Conservation (phyloP, 2,329 filamentous ascomycete species). For the Trichoderma arundinaceum region DNA sequence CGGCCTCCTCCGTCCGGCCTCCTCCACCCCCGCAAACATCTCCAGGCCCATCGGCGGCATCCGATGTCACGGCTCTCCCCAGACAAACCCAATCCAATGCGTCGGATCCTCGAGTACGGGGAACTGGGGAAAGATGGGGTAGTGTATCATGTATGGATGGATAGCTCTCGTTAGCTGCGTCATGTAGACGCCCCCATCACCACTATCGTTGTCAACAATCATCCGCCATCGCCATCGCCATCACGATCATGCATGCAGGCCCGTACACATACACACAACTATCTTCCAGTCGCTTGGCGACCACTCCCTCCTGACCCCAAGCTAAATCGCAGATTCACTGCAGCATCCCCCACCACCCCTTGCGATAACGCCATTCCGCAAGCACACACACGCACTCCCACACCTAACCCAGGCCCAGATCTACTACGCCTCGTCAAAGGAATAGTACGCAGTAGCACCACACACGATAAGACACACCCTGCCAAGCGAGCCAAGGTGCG, state of each 20-base stretch:
- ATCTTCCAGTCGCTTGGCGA: not conserved
- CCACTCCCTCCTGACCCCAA: not conserved
- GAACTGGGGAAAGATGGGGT: conserved; percentile 29
- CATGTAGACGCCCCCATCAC: not conserved
- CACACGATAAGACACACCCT: not conserved
- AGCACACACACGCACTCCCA: not conserved
- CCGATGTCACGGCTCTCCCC: conserved; percentile 22
- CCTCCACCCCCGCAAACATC: conserved; percentile 30
- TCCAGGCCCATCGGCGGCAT: conserved; percentile 27
- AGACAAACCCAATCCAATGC: conserved; percentile 11
- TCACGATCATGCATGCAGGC: not conserved
- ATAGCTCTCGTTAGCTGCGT: not conserved
- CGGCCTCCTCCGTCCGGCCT: conserved; percentile 28
- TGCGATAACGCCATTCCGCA: conserved; percentile 15
- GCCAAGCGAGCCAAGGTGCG: not conserved
- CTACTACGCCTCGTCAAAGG: not conserved
- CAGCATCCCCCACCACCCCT: not conserved
- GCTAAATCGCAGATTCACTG: not conserved
- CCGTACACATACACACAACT: not conserved
- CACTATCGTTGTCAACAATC: not conserved
- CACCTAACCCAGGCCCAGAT: not conserved
- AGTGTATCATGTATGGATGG: not conserved
- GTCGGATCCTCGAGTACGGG: conserved; percentile 22
- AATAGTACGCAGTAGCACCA: not conserved
- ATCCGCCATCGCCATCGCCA: not conserved